Evolutionary conservation across 1,284 basidiomycete species (phyloP).

Genomic region (Sporisorium graminicola): DNA sequence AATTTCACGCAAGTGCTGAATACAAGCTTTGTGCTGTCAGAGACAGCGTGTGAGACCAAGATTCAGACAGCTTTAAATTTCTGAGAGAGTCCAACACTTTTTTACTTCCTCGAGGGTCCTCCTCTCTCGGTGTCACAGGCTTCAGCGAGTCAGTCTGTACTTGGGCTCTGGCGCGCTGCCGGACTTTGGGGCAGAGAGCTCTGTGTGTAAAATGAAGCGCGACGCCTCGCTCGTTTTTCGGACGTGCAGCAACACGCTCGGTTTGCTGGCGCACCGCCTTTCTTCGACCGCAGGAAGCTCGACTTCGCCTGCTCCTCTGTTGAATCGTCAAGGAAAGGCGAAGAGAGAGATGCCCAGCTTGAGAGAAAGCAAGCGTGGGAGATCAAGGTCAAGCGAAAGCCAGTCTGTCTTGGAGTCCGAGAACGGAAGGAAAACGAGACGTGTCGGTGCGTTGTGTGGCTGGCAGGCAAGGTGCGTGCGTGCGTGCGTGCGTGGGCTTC

Average conservation of each 20-base stretch:
- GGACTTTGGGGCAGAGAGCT: not conserved
- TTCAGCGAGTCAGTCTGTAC: no score
- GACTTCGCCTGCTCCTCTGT: not conserved
- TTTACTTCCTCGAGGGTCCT: conserved; percentile 5
- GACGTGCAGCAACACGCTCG: not conserved
- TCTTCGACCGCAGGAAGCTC: not conserved
- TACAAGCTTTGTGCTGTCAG: not conserved
- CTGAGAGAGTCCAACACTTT: conserved; percentile 32
- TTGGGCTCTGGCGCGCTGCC: not conserved
- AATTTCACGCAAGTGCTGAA: not conserved
- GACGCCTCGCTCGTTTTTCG: not conserved
- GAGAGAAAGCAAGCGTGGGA: no score
- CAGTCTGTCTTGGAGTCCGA: no score
- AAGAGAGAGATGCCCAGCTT: not conserved
- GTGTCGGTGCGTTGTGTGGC: not conserved
- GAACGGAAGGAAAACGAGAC: not conserved
- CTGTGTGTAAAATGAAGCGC: not conserved
- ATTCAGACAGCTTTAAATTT: conserved; percentile 12
- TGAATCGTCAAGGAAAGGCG: not conserved
- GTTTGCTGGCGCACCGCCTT: not conserved
- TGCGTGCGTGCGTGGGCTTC: conserved; percentile 3
- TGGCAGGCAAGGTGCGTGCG: not conserved
- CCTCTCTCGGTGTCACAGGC: conserved; percentile 6
- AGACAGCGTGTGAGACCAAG: conserved; percentile 1
- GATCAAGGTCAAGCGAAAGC: not conserved